Base-by-base conservation (phyloP, 2,329 filamentous ascomycete genomes). In the Epichloe sp. region DNA sequence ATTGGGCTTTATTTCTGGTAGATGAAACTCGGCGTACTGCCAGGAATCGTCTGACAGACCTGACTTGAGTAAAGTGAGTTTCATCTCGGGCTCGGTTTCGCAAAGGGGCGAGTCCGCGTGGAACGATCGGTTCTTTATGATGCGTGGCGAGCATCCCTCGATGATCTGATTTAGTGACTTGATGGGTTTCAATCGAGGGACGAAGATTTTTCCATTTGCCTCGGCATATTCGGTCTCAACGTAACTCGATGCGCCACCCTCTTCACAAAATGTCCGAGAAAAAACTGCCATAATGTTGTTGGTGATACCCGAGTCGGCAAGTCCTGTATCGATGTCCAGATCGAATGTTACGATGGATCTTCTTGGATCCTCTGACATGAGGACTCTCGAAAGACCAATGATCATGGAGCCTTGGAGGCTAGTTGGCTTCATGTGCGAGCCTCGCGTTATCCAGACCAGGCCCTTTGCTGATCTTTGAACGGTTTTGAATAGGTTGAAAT, bases 291-390 rank as follows among this genome's bases (percentile, higher is more conserved):
- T 52, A 10, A 70, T 57, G 21, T 52, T 57, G 3, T 48, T 23
- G 3, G 55, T 44, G 4, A 60, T 53, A 3, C 53, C 37, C 0
- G 43, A 5, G 2, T 57, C 52, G 5, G 46, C 51, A 1, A 66
- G 50, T 0, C 44, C 47, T 2, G 64, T 63, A 4, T 52, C 45
- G 1, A 34, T 15, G 15, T 55, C 58, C 5, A 76, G 38, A 48
- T 77, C 74, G n/a, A 77, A 60, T 0, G 68, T 71, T 11, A 70
- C 60, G 15, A 77, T 63, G 0, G 55, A 60, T 56, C 68, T 74
- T 17, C 67, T 63, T 0, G 68, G 62, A 53, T 76, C 69, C 45
- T 78, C 76, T 0, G 75, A 78, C 45, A 71, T 67, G 8, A 78
- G 60, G 0, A 73, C 72, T 19, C 76, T 66, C 1, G 71, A 67